These are phyloP conservation scores for Lasiosphaeris hirsuta DNA, from an alignment of 495 filamentous ascomycete species.

Conservation along the genomic window DNA sequence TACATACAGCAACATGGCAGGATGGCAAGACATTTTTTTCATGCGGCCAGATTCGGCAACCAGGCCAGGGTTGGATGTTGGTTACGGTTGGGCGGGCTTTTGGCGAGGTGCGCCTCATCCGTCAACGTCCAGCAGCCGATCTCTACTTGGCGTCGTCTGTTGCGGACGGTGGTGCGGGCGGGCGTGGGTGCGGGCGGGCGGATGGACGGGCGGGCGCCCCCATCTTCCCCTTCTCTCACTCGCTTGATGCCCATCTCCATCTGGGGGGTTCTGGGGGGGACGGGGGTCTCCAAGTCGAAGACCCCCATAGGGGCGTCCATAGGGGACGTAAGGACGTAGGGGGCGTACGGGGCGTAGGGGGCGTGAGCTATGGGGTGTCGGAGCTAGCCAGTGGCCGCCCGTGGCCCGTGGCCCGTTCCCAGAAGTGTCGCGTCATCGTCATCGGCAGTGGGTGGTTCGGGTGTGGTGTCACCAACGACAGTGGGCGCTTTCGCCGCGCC, in stretches of 20 bases:
- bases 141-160: conserved; percentile 7
- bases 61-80: conserved; percentile 15
- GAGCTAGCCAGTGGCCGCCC: conserved; percentile 6
- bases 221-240: background rate
- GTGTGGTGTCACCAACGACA: conserved; percentile 1
- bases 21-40: conserved; percentile 3
- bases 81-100: conserved; percentile 4
- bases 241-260: conserved; percentile 3
- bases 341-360: too few relatives aligned
- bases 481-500: background rate
- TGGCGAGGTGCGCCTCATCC: conserved; percentile 13
- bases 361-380: background rate
- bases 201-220: background rate
- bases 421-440: conserved; percentile 22
- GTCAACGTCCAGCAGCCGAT: conserved; percentile 16
- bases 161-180: too few relatives aligned
- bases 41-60: conserved; percentile 25
- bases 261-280: background rate
- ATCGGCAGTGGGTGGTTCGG: conserved; percentile 6
- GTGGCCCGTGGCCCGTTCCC: conserved; percentile 3
- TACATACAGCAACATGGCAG: background rate
- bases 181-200: background rate
- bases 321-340: too few relatives aligned
- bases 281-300: too few relatives aligned
- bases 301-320: too few relatives aligned